Conservation (phyloP, 192 early-diverging fungal genomes). For the Coemansia sp. region DNA sequence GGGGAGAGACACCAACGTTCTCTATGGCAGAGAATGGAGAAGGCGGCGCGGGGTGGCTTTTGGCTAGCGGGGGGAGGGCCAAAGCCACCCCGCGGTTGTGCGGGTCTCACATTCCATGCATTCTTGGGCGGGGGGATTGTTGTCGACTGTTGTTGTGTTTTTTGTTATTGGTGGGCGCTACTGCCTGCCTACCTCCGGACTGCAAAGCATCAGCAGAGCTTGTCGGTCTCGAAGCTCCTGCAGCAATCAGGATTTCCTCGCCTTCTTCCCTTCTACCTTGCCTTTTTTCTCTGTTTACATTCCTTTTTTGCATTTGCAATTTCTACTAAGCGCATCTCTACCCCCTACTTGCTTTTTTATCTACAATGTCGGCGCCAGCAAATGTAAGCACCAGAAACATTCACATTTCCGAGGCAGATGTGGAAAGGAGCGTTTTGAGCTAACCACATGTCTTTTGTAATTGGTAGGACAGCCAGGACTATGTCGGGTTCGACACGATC, state of each 20-base stretch:
- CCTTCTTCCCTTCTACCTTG: not conserved
- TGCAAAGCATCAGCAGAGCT: not conserved
- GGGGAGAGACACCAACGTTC: not conserved
- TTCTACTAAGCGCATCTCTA: not conserved
- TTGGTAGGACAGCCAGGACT: conserved; percentile 71
- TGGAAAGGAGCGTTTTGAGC: not conserved
- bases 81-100: conserved; percentile 2
- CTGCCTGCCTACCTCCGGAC: conserved; percentile 5
- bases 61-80: conserved; percentile 21
- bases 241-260: conserved; percentile 1
- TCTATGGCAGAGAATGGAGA: conserved; percentile 24
- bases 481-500: conserved; percentile 98
- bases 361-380: conserved; percentile 29
- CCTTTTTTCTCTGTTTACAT: conserved; percentile 6
- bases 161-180: conserved; percentile 10
- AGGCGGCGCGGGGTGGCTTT: conserved; percentile 65
- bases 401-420: not conserved
- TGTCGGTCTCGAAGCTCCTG: not conserved
- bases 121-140: conserved; percentile 13
- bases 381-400: conserved; percentile 12
- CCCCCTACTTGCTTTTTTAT: not conserved
- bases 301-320: conserved; percentile 18
- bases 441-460: not conserved
- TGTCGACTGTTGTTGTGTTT: conserved; percentile 18
- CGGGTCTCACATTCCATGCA: conserved; percentile 19